phyloP scores from a whole-genome alignment of 768 basidiomycete species.

The Boletus vermiculosoides region DNA sequence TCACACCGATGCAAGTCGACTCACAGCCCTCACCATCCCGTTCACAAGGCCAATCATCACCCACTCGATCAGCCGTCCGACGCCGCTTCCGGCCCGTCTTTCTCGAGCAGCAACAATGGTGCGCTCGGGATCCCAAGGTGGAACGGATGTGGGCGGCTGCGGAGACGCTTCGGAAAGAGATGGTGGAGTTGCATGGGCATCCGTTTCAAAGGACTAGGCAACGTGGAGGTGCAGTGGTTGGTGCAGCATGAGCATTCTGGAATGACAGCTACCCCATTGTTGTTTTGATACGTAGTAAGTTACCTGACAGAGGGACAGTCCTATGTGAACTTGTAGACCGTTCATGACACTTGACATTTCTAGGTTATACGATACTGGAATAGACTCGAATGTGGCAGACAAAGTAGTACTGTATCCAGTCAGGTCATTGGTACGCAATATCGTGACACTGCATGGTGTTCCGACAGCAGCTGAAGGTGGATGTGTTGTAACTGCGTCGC shows the following conservation, averaged over 20 bases:
- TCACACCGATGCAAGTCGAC: conserved; percentile 14
- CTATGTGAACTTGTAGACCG: not conserved
- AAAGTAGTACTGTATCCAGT: no score
- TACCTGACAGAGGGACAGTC: not conserved
- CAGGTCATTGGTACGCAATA: no score
- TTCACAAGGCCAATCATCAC: conserved; percentile 13
- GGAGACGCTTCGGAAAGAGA: conserved; percentile 7
- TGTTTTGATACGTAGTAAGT: not conserved
- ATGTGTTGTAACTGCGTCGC: no score
- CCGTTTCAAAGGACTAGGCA: conserved; percentile 11
- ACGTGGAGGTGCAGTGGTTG: not conserved
- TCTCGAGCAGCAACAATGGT: conserved; percentile 51
- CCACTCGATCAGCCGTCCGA: conserved; percentile 16
- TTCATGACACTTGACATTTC: not conserved
- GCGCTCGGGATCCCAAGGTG: conserved; percentile 38
- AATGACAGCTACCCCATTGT: not conserved
- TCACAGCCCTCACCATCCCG: conserved; percentile 26
- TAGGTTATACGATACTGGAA: not conserved
- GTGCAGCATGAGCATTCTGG: not conserved
- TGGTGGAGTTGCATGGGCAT: conserved; percentile 13
- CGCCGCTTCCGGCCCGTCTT: conserved; percentile 51
- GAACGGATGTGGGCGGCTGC: conserved; percentile 28
- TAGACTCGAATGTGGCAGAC: not conserved
- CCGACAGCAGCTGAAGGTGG: no score
- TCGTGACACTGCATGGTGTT: no score